Percentiles rank a stretch among this genome's conserved stretches.
Conservation (phyloP, 257 asterid species). For the Ocimum tenuiflorum region DNA sequence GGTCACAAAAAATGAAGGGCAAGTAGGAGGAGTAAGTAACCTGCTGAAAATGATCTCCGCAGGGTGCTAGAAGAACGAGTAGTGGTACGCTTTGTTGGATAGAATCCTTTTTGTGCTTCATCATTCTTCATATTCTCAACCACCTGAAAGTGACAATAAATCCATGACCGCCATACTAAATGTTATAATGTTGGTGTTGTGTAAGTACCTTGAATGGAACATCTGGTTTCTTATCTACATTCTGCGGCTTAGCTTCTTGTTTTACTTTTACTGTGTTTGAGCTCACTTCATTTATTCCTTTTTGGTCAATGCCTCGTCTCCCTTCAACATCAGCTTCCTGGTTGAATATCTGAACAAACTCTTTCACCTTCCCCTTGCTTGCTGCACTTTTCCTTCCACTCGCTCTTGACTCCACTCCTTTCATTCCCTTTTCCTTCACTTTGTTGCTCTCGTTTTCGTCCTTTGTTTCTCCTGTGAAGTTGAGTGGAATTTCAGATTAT, state of each 20-base stretch:
- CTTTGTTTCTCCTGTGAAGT: constrained; percentile 33
- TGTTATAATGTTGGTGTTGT: not conserved
- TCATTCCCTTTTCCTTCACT: constrained; percentile 33
- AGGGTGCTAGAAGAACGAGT: constrained; percentile 18
- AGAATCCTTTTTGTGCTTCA: constrained; percentile 25
- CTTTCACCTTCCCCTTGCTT: constrained; percentile 60
- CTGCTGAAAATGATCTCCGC: constrained; percentile 37
- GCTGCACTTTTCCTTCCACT: constrained; percentile 27
- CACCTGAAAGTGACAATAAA: constrained; percentile 32
- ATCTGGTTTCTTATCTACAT: constrained; percentile 33
- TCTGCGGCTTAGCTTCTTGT: constrained; percentile 25
- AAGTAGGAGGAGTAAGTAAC: constrained; percentile 25
- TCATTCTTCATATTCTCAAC: constrained; percentile 28
- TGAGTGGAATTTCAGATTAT: not conserved
- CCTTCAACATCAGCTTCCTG: constrained; percentile 37
- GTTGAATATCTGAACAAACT: constrained; percentile 68
- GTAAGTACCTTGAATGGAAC: constrained; percentile 36
- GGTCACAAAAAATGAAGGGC: not conserved
- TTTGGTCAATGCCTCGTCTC: constrained; percentile 16
- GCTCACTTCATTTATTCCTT: constrained; percentile 27
- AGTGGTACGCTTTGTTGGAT: constrained; percentile 22
- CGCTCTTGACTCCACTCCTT: constrained; percentile 17
- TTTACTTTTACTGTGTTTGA: constrained; percentile 23
- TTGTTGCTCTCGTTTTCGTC: constrained; percentile 20
- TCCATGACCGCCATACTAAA: constrained; percentile 2